phyloP scores from a whole-genome alignment of 495 filamentous ascomycete genomes.

The Aspergillus egyptiacus region DNA sequence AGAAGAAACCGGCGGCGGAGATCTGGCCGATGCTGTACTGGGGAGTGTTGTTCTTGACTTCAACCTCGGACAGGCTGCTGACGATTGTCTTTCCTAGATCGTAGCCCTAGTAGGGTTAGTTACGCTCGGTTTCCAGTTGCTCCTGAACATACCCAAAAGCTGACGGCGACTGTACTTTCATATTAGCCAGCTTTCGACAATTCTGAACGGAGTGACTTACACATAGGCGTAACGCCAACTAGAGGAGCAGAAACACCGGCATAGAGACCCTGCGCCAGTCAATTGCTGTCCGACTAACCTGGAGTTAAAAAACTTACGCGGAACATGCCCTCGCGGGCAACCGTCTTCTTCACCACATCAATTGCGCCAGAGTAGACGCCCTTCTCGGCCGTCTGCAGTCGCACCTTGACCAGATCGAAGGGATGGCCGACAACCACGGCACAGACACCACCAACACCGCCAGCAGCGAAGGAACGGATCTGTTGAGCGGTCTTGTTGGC shows the following conservation, averaged over 20 bases:
- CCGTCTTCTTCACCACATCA: slow-evolving; percentile 81
- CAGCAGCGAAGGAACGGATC: slow-evolving; percentile 77
- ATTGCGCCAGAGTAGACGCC: slow-evolving; percentile 87
- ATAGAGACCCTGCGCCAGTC: slow-evolving; percentile 64
- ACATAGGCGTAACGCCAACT: slow-evolving; percentile 97
- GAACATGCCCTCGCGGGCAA: slow-evolving; percentile 79
- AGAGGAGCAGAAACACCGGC: slow-evolving; percentile 95
- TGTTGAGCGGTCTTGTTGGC: slow-evolving; percentile 42
- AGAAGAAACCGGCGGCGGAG: slow-evolving; percentile 93
- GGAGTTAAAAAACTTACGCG: slow-evolving; percentile 38
- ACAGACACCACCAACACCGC: slow-evolving; percentile 89
- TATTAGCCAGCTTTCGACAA: background rate
- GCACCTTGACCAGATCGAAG: slow-evolving; percentile 96
- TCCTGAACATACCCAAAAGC: slow-evolving; percentile 63
- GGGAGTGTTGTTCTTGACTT: slow-evolving; percentile 53
- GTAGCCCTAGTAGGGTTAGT: slow-evolving; percentile 59
- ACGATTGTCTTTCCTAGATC: slow-evolving; percentile 90
- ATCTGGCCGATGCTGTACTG: slow-evolving; percentile 78
- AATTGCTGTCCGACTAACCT: background rate
- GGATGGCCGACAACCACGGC: slow-evolving; percentile 92
- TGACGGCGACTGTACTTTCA: slow-evolving; percentile 76
- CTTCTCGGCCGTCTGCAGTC: slow-evolving; percentile 90
- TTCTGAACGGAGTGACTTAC: slow-evolving; percentile 42
- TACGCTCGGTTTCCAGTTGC: background rate
- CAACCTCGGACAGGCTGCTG: slow-evolving; percentile 56